A percentile compares a stretch with the other conserved stretches of the same genome.
Conservation (phyloP, 352 stramenopile genomes). For the Labyrinthula sp. region DNA sequence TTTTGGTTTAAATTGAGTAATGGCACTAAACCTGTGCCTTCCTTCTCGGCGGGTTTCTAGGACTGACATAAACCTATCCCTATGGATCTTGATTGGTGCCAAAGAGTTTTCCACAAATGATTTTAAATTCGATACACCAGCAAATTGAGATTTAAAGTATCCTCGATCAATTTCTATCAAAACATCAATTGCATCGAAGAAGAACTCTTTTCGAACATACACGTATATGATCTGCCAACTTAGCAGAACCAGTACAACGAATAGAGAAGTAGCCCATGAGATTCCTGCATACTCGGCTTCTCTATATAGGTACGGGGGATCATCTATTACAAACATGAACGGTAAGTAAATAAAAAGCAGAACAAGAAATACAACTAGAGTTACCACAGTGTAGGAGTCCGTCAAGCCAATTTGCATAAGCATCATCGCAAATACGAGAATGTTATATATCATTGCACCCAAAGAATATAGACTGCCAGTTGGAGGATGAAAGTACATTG, state of each 20-base stretch:
- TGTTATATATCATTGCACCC: slow-evolving; percentile 7
- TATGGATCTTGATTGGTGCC: too few species aligned
- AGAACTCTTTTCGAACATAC: slow-evolving; percentile 20
- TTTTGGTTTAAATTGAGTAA: too few species aligned
- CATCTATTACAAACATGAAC: slow-evolving; percentile 14
- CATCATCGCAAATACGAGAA: slow-evolving; percentile 25
- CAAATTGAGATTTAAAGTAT: too few species aligned
- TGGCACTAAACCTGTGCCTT: too few species aligned
- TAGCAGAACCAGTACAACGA: slow-evolving; percentile 12
- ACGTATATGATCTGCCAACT: slow-evolving; percentile 2
- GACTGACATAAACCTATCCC: too few species aligned
- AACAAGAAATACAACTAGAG: slow-evolving; percentile 5
- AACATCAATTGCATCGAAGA: slow-evolving; percentile 5
- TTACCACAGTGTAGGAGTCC: slow-evolving; percentile 21
- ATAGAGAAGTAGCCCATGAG: slow-evolving; percentile 8
- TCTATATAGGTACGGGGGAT: slow-evolving; percentile 12
- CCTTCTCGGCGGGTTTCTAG: too few species aligned
- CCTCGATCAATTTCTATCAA: slow-evolving; percentile 15
- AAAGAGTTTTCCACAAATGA: too few species aligned
- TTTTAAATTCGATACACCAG: too few species aligned
- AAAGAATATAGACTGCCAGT: slow-evolving; percentile 2
- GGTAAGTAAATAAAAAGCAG: slow-evolving; percentile 15
- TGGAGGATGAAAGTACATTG: slow-evolving; percentile 11
- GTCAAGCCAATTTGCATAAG: slow-evolving; percentile 10
- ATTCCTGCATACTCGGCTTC: neutral